Base-by-base conservation (phyloP, 805 yeast genomes). In the Sungouiella thailandica region DNA sequence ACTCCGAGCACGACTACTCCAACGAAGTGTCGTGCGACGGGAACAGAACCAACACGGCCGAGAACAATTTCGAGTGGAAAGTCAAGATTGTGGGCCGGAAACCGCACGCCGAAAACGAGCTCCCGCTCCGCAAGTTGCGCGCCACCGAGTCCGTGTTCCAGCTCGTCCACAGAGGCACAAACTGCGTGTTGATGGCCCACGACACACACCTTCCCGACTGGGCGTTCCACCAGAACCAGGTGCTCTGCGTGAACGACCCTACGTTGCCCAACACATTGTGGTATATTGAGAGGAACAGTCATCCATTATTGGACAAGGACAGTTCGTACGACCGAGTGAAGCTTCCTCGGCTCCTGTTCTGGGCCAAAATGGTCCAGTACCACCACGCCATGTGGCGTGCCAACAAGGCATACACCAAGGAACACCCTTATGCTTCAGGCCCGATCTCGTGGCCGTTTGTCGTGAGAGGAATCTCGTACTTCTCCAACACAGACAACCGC, bases 1-100 rank as follows among this genome's bases (percentile, higher is more conserved):
- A 88, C 17, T 75, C 90, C 7, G 95, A 86, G 52, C 93, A 86
- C 50, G 97, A 93, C 36, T 89, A 90, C 58, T 81, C 88, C 52
- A 74, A 72, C 43, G 95, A 88, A 57, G 95, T 88, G 1, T 73
- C 85, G 17, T 78, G 86, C 43, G 65, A 77, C 36, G 93, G 90
- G 4, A 74, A 73, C 56, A 57, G 67, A 5, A 40, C 39, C 5
- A 74, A 78, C 1, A 60, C 62, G 2, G 93, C 86, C 12, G 83
- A 83, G 44, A 66, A 71, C 26, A 78, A 77, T 52, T 88, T 84
- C 54, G 74, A 75, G 41, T 88, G 87, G 72, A 74, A 74, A 36
- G 60, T 90, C 14, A 69, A 74, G 47, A 70, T 80, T 23, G 24
- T 60, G 7, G 34, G 34, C 17, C 55, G 43, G 30, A 58, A 62